Evolutionary conservation across 2,329 filamentous ascomycete species (phyloP).

Genomic region (Claviceps sp.): DNA sequence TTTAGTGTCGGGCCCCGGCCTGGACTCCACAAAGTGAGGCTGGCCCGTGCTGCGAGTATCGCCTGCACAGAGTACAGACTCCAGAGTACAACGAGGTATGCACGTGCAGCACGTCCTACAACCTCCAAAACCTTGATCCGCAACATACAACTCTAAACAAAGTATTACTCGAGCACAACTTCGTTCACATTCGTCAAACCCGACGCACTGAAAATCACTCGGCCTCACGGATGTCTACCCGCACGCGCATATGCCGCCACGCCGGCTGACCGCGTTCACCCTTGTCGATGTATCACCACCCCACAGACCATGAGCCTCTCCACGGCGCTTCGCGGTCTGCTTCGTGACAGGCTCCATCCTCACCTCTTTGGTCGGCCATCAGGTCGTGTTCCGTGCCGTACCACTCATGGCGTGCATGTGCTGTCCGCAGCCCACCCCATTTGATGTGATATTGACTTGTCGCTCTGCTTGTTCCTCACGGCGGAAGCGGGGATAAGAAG

Average conservation of each 20-base stretch:
- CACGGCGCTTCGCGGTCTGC: not conserved
- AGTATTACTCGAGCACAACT: no score
- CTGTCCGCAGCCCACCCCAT: not conserved
- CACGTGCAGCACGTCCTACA: no score
- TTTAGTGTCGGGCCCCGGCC: no score
- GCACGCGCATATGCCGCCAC: not conserved
- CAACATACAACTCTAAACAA: no score
- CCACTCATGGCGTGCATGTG: not conserved
- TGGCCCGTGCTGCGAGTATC: no score
- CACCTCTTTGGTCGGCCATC: not conserved
- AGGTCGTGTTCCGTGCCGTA: not conserved
- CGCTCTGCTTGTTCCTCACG: not conserved
- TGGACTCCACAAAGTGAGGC: no score
- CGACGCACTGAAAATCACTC: not conserved
- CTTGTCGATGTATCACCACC: not conserved
- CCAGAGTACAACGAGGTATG: no score
- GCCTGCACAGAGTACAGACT: no score
- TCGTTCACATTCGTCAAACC: no score
- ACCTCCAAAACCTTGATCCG: no score
- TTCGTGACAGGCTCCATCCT: not conserved
- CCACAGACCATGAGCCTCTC: not conserved
- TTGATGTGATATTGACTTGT: not conserved
- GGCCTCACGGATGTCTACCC: not conserved
- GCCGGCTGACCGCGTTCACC: not conserved
- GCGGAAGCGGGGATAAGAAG: constrained; percentile 16